Evolutionary conservation across 2,329 filamentous ascomycete species (phyloP).

Genomic region (Malbranchea cinnamomea): DNA sequence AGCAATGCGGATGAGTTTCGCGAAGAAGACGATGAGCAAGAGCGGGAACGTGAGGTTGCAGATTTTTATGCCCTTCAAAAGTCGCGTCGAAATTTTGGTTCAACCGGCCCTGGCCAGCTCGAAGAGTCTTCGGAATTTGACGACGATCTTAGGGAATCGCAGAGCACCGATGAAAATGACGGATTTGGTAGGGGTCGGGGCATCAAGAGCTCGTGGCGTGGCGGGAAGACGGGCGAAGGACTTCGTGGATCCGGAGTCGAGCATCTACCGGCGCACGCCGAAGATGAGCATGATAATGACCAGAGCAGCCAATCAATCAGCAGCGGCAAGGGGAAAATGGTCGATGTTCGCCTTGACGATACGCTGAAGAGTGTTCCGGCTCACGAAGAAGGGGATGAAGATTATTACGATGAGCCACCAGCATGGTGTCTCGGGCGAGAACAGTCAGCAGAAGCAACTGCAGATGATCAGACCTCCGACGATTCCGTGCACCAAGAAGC

Average conservation of each 20-base stretch:
- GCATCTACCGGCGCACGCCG: too few species aligned
- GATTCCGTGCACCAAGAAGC: constrained; percentile 36
- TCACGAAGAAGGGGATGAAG: constrained; percentile 29
- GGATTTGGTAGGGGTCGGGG: constrained; percentile 32
- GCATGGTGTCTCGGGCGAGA: too few species aligned
- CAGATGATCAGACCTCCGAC: constrained; percentile 24
- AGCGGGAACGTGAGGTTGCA: constrained; percentile 80
- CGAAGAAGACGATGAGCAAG: constrained; percentile 85
- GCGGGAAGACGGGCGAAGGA: constrained; percentile 24
- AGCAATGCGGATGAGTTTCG: constrained; percentile 79
- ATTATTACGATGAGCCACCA: constrained; percentile 30
- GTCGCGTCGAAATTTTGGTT: constrained; percentile 76
- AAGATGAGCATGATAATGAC: constrained; percentile 22
- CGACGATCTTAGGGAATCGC: constrained; percentile 39
- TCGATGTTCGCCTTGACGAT: constrained; percentile 71
- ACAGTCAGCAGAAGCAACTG: constrained; percentile 22
- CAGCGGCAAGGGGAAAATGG: constrained; percentile 52
- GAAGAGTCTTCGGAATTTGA: constrained; percentile 78
- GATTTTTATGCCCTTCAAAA: constrained; percentile 85
- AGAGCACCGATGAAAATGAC: constrained; percentile 37
- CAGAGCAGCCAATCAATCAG: constrained; percentile 22
- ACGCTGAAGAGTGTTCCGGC: constrained; percentile 34
- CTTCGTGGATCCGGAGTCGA: constrained; percentile 13
- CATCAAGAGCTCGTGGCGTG: constrained; percentile 43
- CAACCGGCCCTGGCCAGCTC: constrained; percentile 62